Evolutionary conservation across 805 yeast species (phyloP), one percentile per base, ranked within the genome.

Genomic region (Barnettozyma siamensis): DNA sequence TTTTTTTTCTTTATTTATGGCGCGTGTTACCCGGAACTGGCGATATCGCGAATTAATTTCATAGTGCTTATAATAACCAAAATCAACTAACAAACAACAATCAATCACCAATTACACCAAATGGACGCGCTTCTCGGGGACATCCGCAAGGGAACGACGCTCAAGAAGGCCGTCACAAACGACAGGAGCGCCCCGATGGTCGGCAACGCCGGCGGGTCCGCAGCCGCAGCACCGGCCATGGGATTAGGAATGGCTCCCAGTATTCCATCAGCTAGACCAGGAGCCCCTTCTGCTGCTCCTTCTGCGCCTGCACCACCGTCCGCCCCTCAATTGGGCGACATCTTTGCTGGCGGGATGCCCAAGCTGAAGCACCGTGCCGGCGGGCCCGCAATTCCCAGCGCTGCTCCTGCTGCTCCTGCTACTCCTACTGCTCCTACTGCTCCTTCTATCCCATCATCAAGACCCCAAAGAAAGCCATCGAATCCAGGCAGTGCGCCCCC

Each of bases 121-220:
- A 62, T 78, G 58, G 72, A 72, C 47, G 80, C 81, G 2, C 58
- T 91, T 38, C 68, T 91, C 20, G 87, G 93, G 24, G 95, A 86
- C 58, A 91, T 91, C 49, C 76, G 88, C 54, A 83, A 84, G 47
- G 91, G 89, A 18, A 64, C 57, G 38, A 60, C 53, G 35, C 66
- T 83, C 42, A 81, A 78, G 54, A 79, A 82, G 47, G 77, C 86
- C 1, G 65, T 61, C 47, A 75, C 97, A 47, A 65, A 74, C 63
- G 80, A 76, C 68, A 64, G 96, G 64, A 76, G 84, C 43, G 76
- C 73, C 1, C 87, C 89, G 3, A 37, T 48, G 46, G 59, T 76
- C 26, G 70, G 38, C 15, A 21, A 9, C 35, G 51, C 24, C 13
- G 27, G 30, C n/a, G 17, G 36, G 4, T 10, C 24, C n/a, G 31